Base-by-base conservation (phyloP, 495 filamentous ascomycete genomes). In the Cairneyella variabilis region DNA sequence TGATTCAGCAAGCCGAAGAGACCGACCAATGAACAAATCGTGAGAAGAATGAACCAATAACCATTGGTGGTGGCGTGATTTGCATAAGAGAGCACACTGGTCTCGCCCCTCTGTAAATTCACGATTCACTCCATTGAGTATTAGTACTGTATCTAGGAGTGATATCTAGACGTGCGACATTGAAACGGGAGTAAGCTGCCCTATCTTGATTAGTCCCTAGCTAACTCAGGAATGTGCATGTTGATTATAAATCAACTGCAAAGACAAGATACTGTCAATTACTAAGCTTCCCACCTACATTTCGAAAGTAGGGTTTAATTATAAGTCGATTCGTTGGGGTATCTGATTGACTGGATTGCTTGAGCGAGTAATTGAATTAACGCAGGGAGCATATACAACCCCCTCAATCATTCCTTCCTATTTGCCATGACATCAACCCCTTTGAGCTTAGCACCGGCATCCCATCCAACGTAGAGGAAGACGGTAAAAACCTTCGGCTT, bases 1-100 rank as follows among this genome's bases (percentile, higher is more conserved):
- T n/a, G n/a, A n/a, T n/a, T n/a, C n/a, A n/a, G n/a, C 36, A 39
- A n/a, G 36, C 36, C 36, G 36, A 39, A n/a, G 12, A 6, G 36
- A 6, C 36, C 36, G 36, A 39, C 36, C 36, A 39, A 17, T 5
- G 14, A 39, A 14, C n/a, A 5, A 5, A 5, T n/a, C 14, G 36
- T 39, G 36, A 39, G 36, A 39, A 39, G 36, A 39, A 39, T 39
- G 36, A 39, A 5, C 36, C 36, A n/a, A 39, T n/a, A 39, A n/a
- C 18, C 36, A 39, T 39, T 39, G 36, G 36, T 39, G 4, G 36
- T n/a, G 36, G 3, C 14, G 5, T 14, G 3, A 3, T 39, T 12
- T 39, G 36, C 5, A 12, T n/a, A 17, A 5, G 14, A 5, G 36
- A 12, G 3, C 5, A 39, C n/a, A n/a, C n/a, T 39, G 4, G 3